phyloP scores from a whole-genome alignment of 192 early-diverging fungal genomes.

The Thamnidium elegans region DNA sequence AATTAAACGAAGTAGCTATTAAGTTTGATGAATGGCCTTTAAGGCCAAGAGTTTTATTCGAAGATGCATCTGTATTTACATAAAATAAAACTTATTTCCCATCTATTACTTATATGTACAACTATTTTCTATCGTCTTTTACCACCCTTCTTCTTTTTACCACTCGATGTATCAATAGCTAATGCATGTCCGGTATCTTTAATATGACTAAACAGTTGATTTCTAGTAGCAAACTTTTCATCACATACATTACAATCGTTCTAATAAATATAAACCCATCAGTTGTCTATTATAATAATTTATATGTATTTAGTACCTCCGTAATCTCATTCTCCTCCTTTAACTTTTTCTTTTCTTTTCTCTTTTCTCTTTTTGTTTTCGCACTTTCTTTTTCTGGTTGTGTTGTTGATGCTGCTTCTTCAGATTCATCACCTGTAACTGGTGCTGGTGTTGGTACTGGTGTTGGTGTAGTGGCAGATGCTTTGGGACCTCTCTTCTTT shows the following conservation, averaged over 20 bases:
- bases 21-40: conserved; percentile 58
- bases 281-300: no score
- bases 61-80: conserved; percentile 32
- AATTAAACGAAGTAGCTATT: conserved; percentile 46
- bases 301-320: not conserved
- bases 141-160: conserved; percentile 11
- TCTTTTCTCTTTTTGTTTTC: conserved; percentile 54
- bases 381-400: conserved; percentile 27
- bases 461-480: not conserved
- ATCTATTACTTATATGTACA: not conserved
- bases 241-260: conserved; percentile 79
- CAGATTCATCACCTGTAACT: conserved; percentile 41
- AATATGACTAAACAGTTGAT: conserved; percentile 87
- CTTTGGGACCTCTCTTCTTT: conserved; percentile 37
- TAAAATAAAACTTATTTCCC: not conserved
- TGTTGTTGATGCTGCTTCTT: conserved; percentile 19
- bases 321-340: conserved; percentile 48
- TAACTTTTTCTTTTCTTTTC: conserved; percentile 56
- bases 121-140: conserved; percentile 9
- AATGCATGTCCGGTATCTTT: conserved; percentile 83
- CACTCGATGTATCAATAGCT: conserved; percentile 25
- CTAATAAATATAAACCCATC: conserved; percentile 5
- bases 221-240: conserved; percentile 70
- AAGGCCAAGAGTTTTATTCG: conserved; percentile 43
- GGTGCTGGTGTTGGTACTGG: not conserved